phyloP scores from a whole-genome alignment of 768 basidiomycete genomes.

The Nevesoporus exiguus region DNA sequence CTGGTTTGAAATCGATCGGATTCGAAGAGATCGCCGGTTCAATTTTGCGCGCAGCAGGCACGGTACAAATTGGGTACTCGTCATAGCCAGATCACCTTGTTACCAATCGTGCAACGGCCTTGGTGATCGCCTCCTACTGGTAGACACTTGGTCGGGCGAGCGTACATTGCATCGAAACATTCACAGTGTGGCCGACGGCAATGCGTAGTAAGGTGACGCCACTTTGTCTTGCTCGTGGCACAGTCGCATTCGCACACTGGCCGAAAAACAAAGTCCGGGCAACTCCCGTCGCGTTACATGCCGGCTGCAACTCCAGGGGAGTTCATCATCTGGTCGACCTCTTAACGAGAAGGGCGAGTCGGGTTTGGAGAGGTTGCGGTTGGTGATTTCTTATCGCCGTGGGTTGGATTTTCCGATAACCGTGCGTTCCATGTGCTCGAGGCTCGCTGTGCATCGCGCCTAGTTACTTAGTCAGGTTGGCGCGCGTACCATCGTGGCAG shows the following conservation, averaged over 20 bases:
- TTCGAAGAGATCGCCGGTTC: not conserved
- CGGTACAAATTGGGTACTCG: not conserved
- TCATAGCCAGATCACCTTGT: not conserved
- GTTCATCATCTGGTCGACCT: not conserved
- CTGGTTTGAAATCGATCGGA: not conserved
- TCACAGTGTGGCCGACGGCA: not conserved
- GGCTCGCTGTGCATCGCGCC: not conserved
- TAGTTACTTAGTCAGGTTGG: not conserved
- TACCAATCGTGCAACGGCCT: not conserved
- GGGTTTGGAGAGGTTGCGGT: not conserved
- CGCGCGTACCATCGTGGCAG: not conserved
- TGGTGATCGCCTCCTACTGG: not conserved
- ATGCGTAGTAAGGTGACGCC: not conserved
- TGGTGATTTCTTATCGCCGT: not conserved
- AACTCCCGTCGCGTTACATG: not conserved
- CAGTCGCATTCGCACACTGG: not conserved
- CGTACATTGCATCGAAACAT: not conserved
- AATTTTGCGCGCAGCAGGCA: not conserved
- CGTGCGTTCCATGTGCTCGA: not conserved
- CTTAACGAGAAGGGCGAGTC: not conserved
- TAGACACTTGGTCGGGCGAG: not conserved
- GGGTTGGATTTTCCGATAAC: too few species aligned
- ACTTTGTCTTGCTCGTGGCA: too few species aligned
- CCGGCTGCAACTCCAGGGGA: not conserved
- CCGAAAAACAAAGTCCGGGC: not conserved